These are phyloP conservation scores for Candida maris DNA, from an alignment of 805 yeast species.

Conservation along the genomic window DNA sequence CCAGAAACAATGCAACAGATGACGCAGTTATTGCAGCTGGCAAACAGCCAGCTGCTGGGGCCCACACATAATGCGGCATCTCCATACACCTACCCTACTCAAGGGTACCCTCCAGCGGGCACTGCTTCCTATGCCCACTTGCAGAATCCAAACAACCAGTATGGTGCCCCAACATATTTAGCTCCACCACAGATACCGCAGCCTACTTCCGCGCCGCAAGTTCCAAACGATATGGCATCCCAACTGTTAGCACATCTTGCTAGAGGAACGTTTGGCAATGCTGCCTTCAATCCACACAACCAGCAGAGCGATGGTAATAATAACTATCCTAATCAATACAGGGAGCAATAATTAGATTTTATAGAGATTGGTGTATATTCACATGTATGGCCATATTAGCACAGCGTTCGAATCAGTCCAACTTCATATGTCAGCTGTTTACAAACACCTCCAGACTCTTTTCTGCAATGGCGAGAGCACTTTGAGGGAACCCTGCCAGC, in stretches of 20 bases:
- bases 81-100: background rate
- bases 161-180: background rate
- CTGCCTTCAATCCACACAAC: background rate
- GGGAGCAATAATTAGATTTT: too few relatives aligned
- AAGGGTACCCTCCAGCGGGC: slow-evolving; percentile 1
- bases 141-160: too few relatives aligned
- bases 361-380: too few relatives aligned
- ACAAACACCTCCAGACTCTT: slow-evolving; percentile 23
- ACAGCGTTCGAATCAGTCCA: too few relatives aligned
- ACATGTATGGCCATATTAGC: too few relatives aligned
- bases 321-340: too few relatives aligned
- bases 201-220: background rate
- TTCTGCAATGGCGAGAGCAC: slow-evolving; percentile 53
- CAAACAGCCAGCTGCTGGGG: slow-evolving; percentile 12
- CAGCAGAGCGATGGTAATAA: background rate
- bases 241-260: slow-evolving; percentile 1
- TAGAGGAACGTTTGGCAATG: background rate
- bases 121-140: too few relatives aligned
- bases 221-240: background rate
- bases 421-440: background rate
- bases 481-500: slow-evolving; percentile 71
- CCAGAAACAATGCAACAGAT: slow-evolving; percentile 20
- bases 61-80: background rate
- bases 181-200: background rate
- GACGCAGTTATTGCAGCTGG: slow-evolving; percentile 23